Evolutionary conservation across 2,329 filamentous ascomycete species (phyloP), one percentile per base, ranked within the genome.

Genomic region (Fusarium lyarnte): DNA sequence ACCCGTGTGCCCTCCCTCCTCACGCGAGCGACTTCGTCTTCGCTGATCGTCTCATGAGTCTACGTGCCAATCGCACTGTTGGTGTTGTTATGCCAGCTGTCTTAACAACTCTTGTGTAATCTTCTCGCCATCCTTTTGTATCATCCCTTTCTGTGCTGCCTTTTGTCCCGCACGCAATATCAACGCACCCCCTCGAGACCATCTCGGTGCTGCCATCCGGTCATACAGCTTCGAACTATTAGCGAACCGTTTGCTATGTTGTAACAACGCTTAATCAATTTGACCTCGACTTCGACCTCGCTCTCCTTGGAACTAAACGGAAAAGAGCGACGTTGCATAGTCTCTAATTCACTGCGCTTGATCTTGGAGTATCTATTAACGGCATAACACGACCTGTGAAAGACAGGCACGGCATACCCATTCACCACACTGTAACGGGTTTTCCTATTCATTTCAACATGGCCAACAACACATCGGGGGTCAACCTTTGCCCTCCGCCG

Each of bases 401-500:
- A 52, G 35, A 57, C 47, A 39, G 66, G 61, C 59, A 68, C 59
- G 41, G 41, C 58, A 64, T 63, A 66, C 58, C 60, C 54, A 55
- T 46, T 25, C n/a, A 43, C 39, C 31, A 12, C 33, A 21, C 29
- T 41, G 9, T 39, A 43, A 42, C 51, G 35, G 43, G 46, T 35
- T 35, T 31, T 43, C 42, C 29, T 39, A 17, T 23, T 35, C 19
- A 33, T 43, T 66, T 64, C 70, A 74, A 38, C 59, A 82, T 81
- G 79, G 73, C 77, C 41, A 79, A 80, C 71, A 38, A 78, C 69
- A 52, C 76, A 38, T 75, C 76, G 41, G 90, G 88, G 70, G 77
- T 82, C 23, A 82, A 81, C 52, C 29, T 82, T 27, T 97, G 94
- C 81, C 88, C 89, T 21, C 73, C 86, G 57, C 94, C 94, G 9